Base-by-base conservation (phyloP, 805 yeast genomes). In the Candida caryicola region DNA sequence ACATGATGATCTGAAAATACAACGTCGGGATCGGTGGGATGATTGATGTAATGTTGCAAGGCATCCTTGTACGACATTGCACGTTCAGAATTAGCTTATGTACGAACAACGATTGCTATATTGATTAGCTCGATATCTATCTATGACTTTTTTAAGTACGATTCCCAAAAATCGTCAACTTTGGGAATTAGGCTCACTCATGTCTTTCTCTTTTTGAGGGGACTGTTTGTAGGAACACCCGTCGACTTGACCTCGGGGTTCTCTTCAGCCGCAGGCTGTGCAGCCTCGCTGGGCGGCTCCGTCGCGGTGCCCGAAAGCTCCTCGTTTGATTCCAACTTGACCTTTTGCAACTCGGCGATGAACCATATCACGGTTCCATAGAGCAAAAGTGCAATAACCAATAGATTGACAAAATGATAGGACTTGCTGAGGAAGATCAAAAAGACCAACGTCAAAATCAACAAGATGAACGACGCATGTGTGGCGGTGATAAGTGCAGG, bases 341-440 rank as follows among this genome's bases (percentile, higher is more conserved):
- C 75, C 35, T 55, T 56, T 29, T 71, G 66, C 38, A 88, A 58
- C 60, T 90, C 97, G 8, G 59, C 57, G 10, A 90, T 77, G 55
- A 91, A 93, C 99, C 99, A 93, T 10, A 89, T 77, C 36, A 91
- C 81, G 1, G 85, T 72, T 0, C 70, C 82, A 85, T 96, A 93
- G 17, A 93, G 68, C 14, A 79, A 64, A 5, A 74, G 38, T 0
- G 91, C 78, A 35, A 88, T 73, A 17, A 76, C 65, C 31, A 76
- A 57, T 34, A 77, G 61, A 45, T 77, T 77, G 37, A 74, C 50
- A 50, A 75, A 77, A 60, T 93, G 99, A 40, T 85, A 74, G 9
- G 82, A 76, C 18, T 78, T 67, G 23, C 85, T 78, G 33, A 79
- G 57, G 47, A 73, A 77, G 21, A 82, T 73, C 64, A 91, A 74